Base-by-base conservation (phyloP, 2,329 filamentous ascomycete species). In the Alternaria sp. region DNA sequence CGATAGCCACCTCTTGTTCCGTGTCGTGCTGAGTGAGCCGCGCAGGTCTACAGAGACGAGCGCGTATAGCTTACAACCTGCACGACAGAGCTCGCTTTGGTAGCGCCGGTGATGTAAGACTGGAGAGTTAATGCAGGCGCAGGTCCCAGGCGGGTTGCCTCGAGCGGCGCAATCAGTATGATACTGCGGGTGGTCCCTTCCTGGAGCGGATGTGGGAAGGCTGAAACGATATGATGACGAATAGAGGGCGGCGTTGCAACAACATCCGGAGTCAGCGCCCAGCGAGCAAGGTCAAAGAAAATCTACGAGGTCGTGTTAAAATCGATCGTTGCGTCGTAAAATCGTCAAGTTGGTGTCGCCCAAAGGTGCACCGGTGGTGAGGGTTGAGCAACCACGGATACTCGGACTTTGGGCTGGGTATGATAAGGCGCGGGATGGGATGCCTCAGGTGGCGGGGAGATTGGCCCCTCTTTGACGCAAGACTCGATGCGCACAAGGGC, bases 181-280 rank as follows among this genome's bases (percentile, higher is more conserved):
- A 56, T 60, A 65, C 63, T 60, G 67, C 59, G 63, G 61, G 70
- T 68, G 49, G 68, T 63, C 66, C 58, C 68, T 66, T 68, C 56
- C 50, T 65, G 67, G 65, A 63, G 70, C 63, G 68, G 68, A 57
- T 66, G 62, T 67, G 68, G 62, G 72, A 73, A 79, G 77, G 77
- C 77, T 80, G 77, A 77, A 74, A 75, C 73, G 67, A 67, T 67
- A 68, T 76, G 76, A 77, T 76, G 75, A 76, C 74, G 73, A 73
- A 73, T 71, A 65, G 70, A 70, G 70, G 63, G 66, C 70, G 68
- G 67, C 71, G 68, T 68, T 72, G 76, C 69, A 71, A 71, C 71
- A 74, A 77, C 77, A 79, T 80, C 63, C 77, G 75, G 71, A 72
- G 61, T 56, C 67, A 63, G 70, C 63, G 65, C 63, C 67, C 60